Evolutionary conservation across 108 stramenopile species (phyloP).

Genomic region (Cyclotella cryptica): DNA sequence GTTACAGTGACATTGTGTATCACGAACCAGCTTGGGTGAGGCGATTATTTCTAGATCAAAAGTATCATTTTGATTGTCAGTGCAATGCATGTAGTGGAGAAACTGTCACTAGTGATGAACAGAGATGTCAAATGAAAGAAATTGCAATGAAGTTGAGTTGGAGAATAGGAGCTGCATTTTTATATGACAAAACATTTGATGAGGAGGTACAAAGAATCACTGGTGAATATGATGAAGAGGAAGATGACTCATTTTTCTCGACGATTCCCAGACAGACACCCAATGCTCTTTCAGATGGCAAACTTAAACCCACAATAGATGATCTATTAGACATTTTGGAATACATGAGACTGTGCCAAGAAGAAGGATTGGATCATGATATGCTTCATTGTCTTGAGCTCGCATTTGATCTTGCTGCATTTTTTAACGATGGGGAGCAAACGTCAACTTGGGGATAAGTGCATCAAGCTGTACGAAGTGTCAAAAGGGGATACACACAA

Average conservation of each 20-base stretch:
- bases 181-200: constrained; percentile 5
- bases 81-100: neutral
- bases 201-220: constrained; percentile 3
- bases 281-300: neutral
- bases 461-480: constrained; percentile 7
- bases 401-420: constrained; percentile 14
- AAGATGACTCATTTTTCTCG: neutral
- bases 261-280: neutral
- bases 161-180: constrained; percentile 5
- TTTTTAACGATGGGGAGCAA: neutral
- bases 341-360: constrained; percentile 7
- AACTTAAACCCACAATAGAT: constrained; percentile 8
- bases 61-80: constrained; percentile 21
- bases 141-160: constrained; percentile 10
- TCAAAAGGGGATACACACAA: constrained; percentile 11
- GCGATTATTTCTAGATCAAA: neutral
- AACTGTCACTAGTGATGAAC: neutral
- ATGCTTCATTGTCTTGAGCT: neutral
- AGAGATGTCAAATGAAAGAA: constrained; percentile 14
- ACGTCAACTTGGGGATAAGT: neutral
- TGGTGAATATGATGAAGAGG: neutral
- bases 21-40: constrained; percentile 4
- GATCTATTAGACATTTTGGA: constrained; percentile 13
- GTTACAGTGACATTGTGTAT: constrained; percentile 23
- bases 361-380: constrained; percentile 21